Conservation (phyloP, 1,284 basidiomycete species). For the Sporisorium reilianum region DNA sequence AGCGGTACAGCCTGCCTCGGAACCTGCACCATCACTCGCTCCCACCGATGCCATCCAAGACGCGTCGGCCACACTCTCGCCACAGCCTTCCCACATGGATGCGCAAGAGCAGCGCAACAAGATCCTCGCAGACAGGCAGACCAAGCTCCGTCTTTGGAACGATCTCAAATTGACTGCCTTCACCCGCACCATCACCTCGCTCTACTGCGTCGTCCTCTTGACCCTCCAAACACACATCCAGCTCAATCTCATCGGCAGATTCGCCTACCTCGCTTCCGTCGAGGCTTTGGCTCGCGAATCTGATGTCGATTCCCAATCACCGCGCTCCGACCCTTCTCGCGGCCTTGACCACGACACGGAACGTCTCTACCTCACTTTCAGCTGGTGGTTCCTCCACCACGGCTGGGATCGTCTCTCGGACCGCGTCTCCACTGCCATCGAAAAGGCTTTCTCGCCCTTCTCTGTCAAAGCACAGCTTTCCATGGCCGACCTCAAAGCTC, state of each 20-base stretch:
- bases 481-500: slow-evolving; percentile 75
- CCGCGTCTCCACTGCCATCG: slow-evolving; percentile 79
- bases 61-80: neutral
- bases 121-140: slow-evolving; percentile 37
- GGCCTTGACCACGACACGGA: slow-evolving; percentile 75
- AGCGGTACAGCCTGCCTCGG: neutral
- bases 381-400: slow-evolving; percentile 89
- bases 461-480: slow-evolving; percentile 81
- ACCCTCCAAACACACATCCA: slow-evolving; percentile 84
- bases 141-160: slow-evolving; percentile 67
- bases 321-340: slow-evolving; percentile 1
- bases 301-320: slow-evolving; percentile 13
- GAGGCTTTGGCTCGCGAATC: slow-evolving; percentile 70
- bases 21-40: neutral
- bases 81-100: slow-evolving; percentile 25
- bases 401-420: slow-evolving; percentile 86
- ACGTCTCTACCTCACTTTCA: slow-evolving; percentile 82
- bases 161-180: slow-evolving; percentile 74
- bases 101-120: slow-evolving; percentile 46
- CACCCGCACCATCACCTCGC: slow-evolving; percentile 83
- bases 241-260: slow-evolving; percentile 83
- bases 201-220: slow-evolving; percentile 84
- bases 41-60: neutral
- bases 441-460: slow-evolving; percentile 79
- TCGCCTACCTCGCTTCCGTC: slow-evolving; percentile 81